A percentile compares a stretch with the other conserved stretches of the same genome.
These are phyloP conservation scores for Tylopilus orsonianus DNA, from an alignment of 1,284 basidiomycete species.

Conservation along the genomic window DNA sequence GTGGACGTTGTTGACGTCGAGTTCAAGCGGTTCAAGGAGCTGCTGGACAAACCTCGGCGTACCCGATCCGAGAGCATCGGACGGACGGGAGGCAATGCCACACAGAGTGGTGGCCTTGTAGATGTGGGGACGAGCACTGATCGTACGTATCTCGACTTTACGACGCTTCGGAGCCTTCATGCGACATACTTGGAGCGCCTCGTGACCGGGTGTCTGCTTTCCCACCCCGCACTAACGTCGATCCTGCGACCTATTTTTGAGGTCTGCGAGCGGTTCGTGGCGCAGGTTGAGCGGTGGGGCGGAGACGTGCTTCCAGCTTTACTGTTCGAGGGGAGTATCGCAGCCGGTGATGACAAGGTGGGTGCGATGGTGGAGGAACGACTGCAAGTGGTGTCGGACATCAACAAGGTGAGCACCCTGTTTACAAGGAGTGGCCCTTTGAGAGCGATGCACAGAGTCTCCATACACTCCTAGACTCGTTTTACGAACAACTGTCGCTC, in stretches of 20 bases:
- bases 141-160: constrained; percentile 68
- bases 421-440: constrained; percentile 7
- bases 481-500: constrained; percentile 75
- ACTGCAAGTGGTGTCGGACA: constrained; percentile 62
- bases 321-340: constrained; percentile 73
- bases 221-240: constrained; percentile 61
- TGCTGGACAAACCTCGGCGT: constrained; percentile 43
- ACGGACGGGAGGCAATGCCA: constrained; percentile 7
- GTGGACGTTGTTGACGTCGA: constrained; percentile 88
- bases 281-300: constrained; percentile 87
- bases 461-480: constrained; percentile 61
- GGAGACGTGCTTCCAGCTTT: constrained; percentile 86
- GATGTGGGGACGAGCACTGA: constrained; percentile 13
- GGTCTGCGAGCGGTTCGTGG: constrained; percentile 80
- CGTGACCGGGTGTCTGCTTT: constrained; percentile 76
- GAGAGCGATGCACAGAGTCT: constrained; percentile 46
- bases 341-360: constrained; percentile 50
- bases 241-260: constrained; percentile 75
- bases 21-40: constrained; percentile 64
- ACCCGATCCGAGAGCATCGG: constrained; percentile 25
- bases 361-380: constrained; percentile 73
- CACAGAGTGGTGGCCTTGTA: constrained; percentile 11
- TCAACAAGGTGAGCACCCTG: constrained; percentile 58
- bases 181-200: constrained; percentile 79
- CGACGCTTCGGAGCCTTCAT: constrained; percentile 79